Conservation (phyloP, 345 rosid genomes). For the Anacardium occidentale region DNA sequence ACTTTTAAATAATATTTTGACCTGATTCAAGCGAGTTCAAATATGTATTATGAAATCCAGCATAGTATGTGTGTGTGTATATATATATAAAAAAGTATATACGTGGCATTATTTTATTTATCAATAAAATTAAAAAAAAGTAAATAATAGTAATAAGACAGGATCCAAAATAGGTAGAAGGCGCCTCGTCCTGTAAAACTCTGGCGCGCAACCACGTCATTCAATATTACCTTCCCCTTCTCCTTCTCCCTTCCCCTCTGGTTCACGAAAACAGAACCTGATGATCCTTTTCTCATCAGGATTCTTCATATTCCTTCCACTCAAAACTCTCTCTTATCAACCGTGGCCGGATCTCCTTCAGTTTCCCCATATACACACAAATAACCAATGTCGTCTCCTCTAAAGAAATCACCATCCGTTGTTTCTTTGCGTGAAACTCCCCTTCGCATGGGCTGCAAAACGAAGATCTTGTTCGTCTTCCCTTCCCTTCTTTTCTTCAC, state of each 20-base stretch:
- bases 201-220: too few relatives aligned
- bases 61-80: too few relatives aligned
- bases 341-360: background rate
- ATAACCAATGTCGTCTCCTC: background rate
- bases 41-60: too few relatives aligned
- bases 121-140: too few relatives aligned
- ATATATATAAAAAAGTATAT: too few relatives aligned
- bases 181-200: too few relatives aligned
- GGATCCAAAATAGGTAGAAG: too few relatives aligned
- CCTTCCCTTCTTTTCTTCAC: conserved; percentile 27
- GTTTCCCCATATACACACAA: background rate
- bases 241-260: background rate
- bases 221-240: background rate
- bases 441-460: conserved; percentile 15
- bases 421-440: conserved; percentile 11
- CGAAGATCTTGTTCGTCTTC: conserved; percentile 15
- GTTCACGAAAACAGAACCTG: too few relatives aligned
- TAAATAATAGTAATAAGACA: too few relatives aligned
- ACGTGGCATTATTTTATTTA: too few relatives aligned
- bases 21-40: too few relatives aligned
- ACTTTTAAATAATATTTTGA: too few relatives aligned
- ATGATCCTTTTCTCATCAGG: background rate
- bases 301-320: background rate
- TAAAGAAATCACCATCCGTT: background rate
- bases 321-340: background rate